phyloP scores from a whole-genome alignment of 441 rosid species.

The Aquilaria agallochum region DNA sequence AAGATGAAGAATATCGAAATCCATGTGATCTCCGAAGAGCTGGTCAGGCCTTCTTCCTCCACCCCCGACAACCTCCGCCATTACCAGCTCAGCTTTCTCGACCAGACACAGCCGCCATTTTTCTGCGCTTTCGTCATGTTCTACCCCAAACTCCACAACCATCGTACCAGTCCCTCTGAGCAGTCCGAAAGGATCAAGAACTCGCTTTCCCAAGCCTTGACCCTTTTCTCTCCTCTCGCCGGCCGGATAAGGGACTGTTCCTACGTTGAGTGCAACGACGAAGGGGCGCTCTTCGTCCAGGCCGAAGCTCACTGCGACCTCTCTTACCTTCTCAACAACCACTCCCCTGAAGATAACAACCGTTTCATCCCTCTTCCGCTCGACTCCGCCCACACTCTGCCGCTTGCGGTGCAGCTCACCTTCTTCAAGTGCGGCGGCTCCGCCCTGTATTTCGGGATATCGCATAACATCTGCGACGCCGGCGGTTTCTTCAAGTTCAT shows the following conservation, averaged over 20 bases:
- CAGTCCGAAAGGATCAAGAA: neutral
- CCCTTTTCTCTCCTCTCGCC: neutral
- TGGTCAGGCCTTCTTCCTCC: slow-evolving; percentile 36
- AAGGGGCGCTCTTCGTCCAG: slow-evolving; percentile 15
- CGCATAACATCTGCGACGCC: slow-evolving; percentile 44
- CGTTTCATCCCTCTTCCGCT: slow-evolving; percentile 24
- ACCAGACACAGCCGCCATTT: slow-evolving; percentile 31
- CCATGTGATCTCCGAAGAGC: slow-evolving; percentile 21
- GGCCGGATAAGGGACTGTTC: slow-evolving; percentile 3
- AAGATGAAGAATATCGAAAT: slow-evolving; percentile 8
- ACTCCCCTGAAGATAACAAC: slow-evolving; percentile 37
- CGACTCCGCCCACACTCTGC: slow-evolving; percentile 3
- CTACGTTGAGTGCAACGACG: slow-evolving; percentile 19
- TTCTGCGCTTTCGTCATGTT: slow-evolving; percentile 23
- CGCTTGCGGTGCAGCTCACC: neutral
- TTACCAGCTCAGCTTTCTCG: slow-evolving; percentile 31
- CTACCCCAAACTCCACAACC: slow-evolving; percentile 8
- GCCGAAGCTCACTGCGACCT: slow-evolving; percentile 16
- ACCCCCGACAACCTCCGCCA: slow-evolving; percentile 20
- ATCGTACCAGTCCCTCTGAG: neutral
- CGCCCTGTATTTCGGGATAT: slow-evolving; percentile 25
- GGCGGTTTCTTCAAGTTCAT: slow-evolving; percentile 23
- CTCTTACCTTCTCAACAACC: slow-evolving; percentile 18
- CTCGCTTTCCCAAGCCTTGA: slow-evolving; percentile 3
- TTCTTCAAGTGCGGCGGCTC: slow-evolving; percentile 8